Base-by-base conservation (phyloP, 106 monocot genomes). In the Allium cepa region DNA sequence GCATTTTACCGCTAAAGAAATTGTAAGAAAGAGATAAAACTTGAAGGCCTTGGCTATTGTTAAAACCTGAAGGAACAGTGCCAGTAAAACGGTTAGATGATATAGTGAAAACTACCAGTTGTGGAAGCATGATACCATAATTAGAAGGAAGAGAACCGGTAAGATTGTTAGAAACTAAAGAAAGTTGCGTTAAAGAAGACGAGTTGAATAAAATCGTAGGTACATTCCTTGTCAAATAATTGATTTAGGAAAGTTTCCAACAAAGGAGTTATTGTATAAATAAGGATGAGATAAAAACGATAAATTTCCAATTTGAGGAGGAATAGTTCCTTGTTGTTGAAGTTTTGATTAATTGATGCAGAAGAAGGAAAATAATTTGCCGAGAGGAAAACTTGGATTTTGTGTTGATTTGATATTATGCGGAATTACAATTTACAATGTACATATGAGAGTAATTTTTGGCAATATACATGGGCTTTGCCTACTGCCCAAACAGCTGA, bases 181-280 rank as follows among this genome's bases (percentile, higher is more conserved):
- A 11, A 46, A 77, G 63, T 7, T 3, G 7, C 36, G 36, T 46
- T 11, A 62, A 15, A 11, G 62, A 53, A 16, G 77, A 71, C 46
- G 72, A 28, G 60, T 78, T 78, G 72, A 59, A 59, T 7, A 78
- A 49, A 13, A 9, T 13, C 0, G 60, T 14, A 13, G 78, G 78
- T 11, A 78, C 26, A 12, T 36, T 8, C 7, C 78, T 66, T 6
- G 78, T 57, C 10, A 78, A 46, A 4, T 15, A 10, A 67, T 78
- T 14, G 46, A 36, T 1, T 56, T 14, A 13, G 78, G 78, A 22
- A 78, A 62, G 50, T 56, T 0, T 17, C 78, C 78, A 0, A 14
- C 14, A 18, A 78, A 73, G 8, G 14, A 11, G 26, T 60, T 62
- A 47, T 67, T 62, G 15, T 50, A 5, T n/a, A 73, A 26, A 47